These are phyloP conservation scores for Cercospora beticola DNA, from an alignment of 2,329 filamentous ascomycete species.

Conservation along the genomic window DNA sequence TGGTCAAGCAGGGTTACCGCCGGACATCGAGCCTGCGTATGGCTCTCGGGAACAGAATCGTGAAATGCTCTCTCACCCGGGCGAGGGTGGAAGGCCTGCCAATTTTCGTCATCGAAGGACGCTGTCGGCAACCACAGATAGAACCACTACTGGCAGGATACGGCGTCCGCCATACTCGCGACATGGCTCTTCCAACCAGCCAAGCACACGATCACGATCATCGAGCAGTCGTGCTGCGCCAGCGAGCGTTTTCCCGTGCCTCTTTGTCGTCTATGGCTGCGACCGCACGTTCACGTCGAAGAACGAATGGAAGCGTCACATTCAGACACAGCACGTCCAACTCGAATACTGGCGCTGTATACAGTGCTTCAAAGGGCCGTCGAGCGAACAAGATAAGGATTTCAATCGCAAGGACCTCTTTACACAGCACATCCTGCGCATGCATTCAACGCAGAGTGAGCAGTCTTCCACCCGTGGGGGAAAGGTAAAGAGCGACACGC, in stretches of 20 bases:
- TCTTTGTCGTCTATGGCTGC: constrained; percentile 78
- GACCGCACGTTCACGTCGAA: constrained; percentile 70
- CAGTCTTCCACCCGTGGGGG: constrained; percentile 87
- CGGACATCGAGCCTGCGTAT: too few species aligned
- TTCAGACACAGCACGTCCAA: constrained; percentile 75
- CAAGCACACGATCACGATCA: constrained; percentile 72
- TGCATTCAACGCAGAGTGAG: constrained; percentile 64
- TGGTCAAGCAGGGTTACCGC: too few species aligned
- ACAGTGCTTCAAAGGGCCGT: constrained; percentile 46
- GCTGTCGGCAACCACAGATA: constrained; percentile 10
- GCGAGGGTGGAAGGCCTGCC: neutral
- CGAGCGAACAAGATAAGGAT: constrained; percentile 4
- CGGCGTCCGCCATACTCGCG: constrained; percentile 14
- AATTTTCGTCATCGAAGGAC: constrained; percentile 22
- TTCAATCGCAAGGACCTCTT: constrained; percentile 96
- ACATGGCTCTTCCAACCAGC: constrained; percentile 62
- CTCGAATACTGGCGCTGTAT: constrained; percentile 75
- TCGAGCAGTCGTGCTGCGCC: constrained; percentile 30
- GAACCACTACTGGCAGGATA: constrained; percentile 8
- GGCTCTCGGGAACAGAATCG: too few species aligned
- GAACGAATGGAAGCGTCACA: constrained; percentile 95
- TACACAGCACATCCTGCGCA: constrained; percentile 81
- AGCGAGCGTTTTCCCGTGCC: constrained; percentile 63
- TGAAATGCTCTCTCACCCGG: too few species aligned
- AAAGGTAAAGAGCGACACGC: constrained; percentile 14